Conservation (phyloP, 768 basidiomycete species). For the Lentinula sp. region DNA sequence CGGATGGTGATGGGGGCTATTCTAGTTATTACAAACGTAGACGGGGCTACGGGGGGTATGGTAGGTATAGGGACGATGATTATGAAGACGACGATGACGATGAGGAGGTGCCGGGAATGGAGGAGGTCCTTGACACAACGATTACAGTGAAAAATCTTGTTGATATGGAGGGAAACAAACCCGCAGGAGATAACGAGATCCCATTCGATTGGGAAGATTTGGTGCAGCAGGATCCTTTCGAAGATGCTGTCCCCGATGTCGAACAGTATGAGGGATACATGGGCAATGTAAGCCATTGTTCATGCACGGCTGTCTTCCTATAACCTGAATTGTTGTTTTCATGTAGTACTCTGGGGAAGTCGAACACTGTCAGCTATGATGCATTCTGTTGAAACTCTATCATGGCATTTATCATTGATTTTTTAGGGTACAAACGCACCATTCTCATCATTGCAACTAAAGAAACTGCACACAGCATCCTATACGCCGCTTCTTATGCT, state of each 20-base stretch:
- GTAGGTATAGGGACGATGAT: slow-evolving; percentile 4
- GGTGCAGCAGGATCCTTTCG: slow-evolving; percentile 24
- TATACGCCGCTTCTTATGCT: slow-evolving; percentile 8
- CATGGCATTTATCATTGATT: slow-evolving; percentile 1
- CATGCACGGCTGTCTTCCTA: not conserved
- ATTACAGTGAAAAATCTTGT: slow-evolving; percentile 22
- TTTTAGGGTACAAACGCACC: slow-evolving; percentile 20
- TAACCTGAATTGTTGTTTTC: not conserved
- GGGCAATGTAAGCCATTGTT: slow-evolving; percentile 27
- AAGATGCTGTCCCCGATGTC: slow-evolving; percentile 22
- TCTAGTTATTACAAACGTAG: slow-evolving; percentile 10
- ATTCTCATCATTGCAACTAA: slow-evolving; percentile 24
- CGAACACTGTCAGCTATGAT: slow-evolving; percentile 21
- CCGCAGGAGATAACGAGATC: slow-evolving; percentile 12
- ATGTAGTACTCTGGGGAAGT: slow-evolving; percentile 16
- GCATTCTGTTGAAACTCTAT: too few relatives aligned
- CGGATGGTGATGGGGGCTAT: slow-evolving; percentile 15
- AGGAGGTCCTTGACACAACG: slow-evolving; percentile 19
- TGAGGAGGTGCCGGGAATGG: slow-evolving; percentile 7
- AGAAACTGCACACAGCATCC: slow-evolving; percentile 13
- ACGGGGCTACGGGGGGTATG: slow-evolving; percentile 9
- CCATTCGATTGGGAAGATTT: slow-evolving; percentile 18
- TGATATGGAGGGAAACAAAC: slow-evolving; percentile 21
- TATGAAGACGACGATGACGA: slow-evolving; percentile 15
- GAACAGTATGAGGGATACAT: slow-evolving; percentile 34